Evolutionary conservation across 2,329 filamentous ascomycete genomes (phyloP).

Genomic region (Orbilia javanica): DNA sequence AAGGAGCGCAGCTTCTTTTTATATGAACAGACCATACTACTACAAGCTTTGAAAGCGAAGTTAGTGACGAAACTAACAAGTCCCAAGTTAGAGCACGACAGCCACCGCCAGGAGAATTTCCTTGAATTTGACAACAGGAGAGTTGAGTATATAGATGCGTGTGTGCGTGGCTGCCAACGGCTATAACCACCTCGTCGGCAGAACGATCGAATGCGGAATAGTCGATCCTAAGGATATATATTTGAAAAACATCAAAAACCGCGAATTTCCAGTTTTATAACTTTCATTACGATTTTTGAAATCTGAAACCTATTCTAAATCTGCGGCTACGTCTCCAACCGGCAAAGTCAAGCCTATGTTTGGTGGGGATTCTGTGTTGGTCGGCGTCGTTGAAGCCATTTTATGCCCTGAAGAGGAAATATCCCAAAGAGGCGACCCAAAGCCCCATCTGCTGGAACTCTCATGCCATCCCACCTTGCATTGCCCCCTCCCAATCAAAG

Average conservation of each 20-base stretch:
- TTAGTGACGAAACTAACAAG: neutral
- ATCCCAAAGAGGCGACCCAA: slow-evolving; percentile 13
- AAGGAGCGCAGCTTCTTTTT: neutral
- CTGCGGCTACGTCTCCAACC: neutral
- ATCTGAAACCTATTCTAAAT: slow-evolving; percentile 5
- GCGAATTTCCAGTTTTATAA: slow-evolving; percentile 18
- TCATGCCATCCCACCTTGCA: slow-evolving; percentile 25
- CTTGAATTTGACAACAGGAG: neutral
- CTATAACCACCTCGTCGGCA: slow-evolving; percentile 10
- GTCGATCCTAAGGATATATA: neutral
- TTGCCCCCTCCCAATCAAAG: slow-evolving; percentile 13
- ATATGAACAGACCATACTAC: neutral
- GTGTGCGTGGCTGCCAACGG: slow-evolving; percentile 1
- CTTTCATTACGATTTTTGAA: neutral
- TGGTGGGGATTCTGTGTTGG: neutral
- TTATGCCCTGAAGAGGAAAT: slow-evolving; percentile 3
- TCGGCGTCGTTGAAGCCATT: slow-evolving; percentile 17
- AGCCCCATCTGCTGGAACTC: slow-evolving; percentile 6
- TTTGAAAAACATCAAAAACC: slow-evolving; percentile 5
- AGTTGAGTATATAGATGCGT: slow-evolving; percentile 15
- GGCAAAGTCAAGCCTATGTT: neutral
- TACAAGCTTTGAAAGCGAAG: neutral
- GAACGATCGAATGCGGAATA: neutral
- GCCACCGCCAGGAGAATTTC: slow-evolving; percentile 1
- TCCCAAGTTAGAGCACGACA: neutral